A percentile compares a stretch with the other conserved stretches of the same genome.
Evolutionary conservation across 2,329 filamentous ascomycete genomes (phyloP).

Genomic region (Lachnellula occidentalis): DNA sequence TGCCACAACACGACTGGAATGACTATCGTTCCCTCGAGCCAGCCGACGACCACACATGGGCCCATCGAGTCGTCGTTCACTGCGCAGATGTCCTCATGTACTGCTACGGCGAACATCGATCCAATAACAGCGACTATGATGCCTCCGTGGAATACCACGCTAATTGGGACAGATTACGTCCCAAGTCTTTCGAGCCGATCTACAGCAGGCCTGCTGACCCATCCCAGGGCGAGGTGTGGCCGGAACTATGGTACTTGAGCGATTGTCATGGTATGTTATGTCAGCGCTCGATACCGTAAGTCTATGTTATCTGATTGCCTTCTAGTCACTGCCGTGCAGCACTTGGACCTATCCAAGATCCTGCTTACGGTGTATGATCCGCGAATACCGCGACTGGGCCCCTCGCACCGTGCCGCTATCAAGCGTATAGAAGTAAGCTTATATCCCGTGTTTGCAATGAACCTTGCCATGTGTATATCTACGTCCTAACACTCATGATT

Average conservation of each 20-base stretch:
- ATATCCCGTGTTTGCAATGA: too few relatives aligned
- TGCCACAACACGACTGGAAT: too few relatives aligned
- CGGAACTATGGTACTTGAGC: constrained; percentile 20
- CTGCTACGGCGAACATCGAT: constrained; percentile 17
- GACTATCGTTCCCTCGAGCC: constrained; percentile 18
- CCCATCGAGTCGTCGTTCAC: constrained; percentile 20
- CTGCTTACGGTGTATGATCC: too few relatives aligned
- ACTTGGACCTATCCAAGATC: too few relatives aligned
- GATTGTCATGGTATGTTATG: constrained; percentile 19
- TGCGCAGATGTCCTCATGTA: constrained; percentile 21
- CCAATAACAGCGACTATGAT: constrained; percentile 13
- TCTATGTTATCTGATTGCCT: too few relatives aligned
- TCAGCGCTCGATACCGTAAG: too few relatives aligned
- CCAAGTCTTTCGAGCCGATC: constrained; percentile 19
- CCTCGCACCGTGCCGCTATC: too few relatives aligned
- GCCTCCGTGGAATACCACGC: constrained; percentile 14
- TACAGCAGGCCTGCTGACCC: constrained; percentile 9
- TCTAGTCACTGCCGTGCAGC: too few relatives aligned
- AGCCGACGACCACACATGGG: constrained; percentile 20
- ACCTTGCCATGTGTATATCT: too few relatives aligned
- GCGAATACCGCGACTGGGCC: too few relatives aligned
- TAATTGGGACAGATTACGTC: constrained; percentile 14
- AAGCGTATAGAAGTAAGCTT: too few relatives aligned
- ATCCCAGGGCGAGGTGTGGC: constrained; percentile 6
- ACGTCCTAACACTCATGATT: too few relatives aligned